Evolutionary conservation across 257 asterid genomes (phyloP), one percentile per base, ranked within the genome.

Genomic region (Schizonepeta tenuifolia): DNA sequence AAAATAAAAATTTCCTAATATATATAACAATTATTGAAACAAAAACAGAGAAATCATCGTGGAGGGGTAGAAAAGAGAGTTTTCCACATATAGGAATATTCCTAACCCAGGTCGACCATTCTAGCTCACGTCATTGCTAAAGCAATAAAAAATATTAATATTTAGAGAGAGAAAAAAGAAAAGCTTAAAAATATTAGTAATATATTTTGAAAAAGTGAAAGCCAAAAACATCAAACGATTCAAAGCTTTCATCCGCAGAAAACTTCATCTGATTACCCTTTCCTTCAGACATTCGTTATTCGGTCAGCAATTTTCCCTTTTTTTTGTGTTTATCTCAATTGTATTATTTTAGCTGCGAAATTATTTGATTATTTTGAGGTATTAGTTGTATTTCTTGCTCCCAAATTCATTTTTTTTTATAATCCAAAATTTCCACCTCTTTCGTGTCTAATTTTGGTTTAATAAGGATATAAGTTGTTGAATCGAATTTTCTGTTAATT

Each of bases 211-310:
- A 26, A 77, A 67, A 46, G 73, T n/a, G 70, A 69, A 73, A 73
- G 54, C 33, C 41, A 49, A 63, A 72, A 50, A 15, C 47, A 41
- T 55, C 74, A 65, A 65, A 67, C 63, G 71, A 78, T 78, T 73
- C 82, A 69, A 74, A 63, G 79, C 76, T 67, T 78, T 61, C 75
- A 57, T 62, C 72, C 44, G 83, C 80, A 50, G 78, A 66, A 73
- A 75, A 59, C 78, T 75, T 79, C 80, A 69, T 49, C 77, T n/a
- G 83, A 75, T 71, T 71, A 58, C 72, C 50, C 67, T 49, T 67
- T 70, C 62, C 75, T 51, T 75, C 80, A 65, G 67, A 65, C 77
- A 70, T 53, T 71, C 77, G 67, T n/a, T 50, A 49, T 61, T 78
- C 63, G 83, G 77, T 75, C 76, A 64, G 70, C 57, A 50, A 24